Evolutionary conservation across 2,329 filamentous ascomycete species (phyloP), one percentile per base, ranked within the genome.

Genomic region (Microdochium bolleyi): DNA sequence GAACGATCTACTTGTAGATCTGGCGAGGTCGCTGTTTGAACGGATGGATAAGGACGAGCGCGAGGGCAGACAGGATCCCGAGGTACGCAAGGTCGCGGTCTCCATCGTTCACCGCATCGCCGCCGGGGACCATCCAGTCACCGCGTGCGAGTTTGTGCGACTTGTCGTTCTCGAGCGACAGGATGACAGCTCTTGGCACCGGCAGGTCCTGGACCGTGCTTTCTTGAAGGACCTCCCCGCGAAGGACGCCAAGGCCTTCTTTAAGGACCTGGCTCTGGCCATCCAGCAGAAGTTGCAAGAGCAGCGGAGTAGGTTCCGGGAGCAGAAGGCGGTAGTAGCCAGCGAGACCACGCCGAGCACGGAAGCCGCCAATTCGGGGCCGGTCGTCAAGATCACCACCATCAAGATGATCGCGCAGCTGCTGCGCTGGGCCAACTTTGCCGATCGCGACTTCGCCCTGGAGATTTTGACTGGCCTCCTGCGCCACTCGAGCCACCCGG

Each of bases 391-490:
- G 52, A 59, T 71, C 4, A 67, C 63, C 1, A 71, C 67, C 0
- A 58, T 71, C 50, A 70, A 71, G 50, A 68, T 71, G 63, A 58
- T 71, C n/a, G 64, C 65, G 0, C 64, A 68, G 38, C 50, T 70
- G 1, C 56, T 71, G 2, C 57, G 65, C 11, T 57, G 60, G 2
- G 64, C 59, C 3, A 53, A 58, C 1, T 65, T 65, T 16, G 53
- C 70, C 7, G 57, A 61, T 24, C 51, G 59, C 9, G 32, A 49
- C 11, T 59, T 57, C 0, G 56, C 66, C 0, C 65, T 60, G 22
- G 57, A 65, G 3, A 62, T 67, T 1, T 62, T 71, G 2, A 49
- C 56, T 3, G 48, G 54, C 0, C 58, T 72, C 1, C 60, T 71
- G 4, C 52, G 55, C 0, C 61, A 62, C 38, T 60, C 67, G 2